Conservation (phyloP, 352 stramenopile genomes). For the Pythium grandisporangium region DNA sequence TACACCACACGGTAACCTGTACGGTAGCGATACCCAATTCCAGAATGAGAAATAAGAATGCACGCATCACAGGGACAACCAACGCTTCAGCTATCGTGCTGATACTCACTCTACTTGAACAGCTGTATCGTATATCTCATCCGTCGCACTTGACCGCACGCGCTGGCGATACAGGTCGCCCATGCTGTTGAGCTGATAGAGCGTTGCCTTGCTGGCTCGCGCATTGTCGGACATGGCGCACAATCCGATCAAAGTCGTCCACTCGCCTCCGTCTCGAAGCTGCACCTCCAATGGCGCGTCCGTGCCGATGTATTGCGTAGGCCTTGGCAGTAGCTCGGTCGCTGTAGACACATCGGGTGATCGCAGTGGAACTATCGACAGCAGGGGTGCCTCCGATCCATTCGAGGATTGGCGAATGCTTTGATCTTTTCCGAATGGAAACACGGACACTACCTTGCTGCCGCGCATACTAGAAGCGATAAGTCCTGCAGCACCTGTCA, state of each 20-base stretch:
- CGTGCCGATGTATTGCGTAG: conserved; percentile 41
- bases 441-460: conserved; percentile 9
- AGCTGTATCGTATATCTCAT: conserved; percentile 26
- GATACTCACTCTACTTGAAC: conserved; percentile 60
- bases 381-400: conserved; percentile 5
- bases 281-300: conserved; percentile 53
- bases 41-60: too few relatives aligned
- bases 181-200: conserved; percentile 59
- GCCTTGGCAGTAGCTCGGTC: conserved; percentile 23
- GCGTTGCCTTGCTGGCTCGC: conserved; percentile 8
- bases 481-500: conserved; percentile 7
- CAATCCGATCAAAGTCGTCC: conserved; percentile 39
- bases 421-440: too few relatives aligned
- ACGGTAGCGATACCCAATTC: too few relatives aligned
- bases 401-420: not conserved
- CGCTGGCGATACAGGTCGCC: conserved; percentile 57
- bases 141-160: conserved; percentile 21
- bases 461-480: conserved; percentile 7
- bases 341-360: too few relatives aligned
- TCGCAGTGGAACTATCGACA: conserved; percentile 29
- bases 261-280: conserved; percentile 49
- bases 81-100: too few relatives aligned
- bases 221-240: conserved; percentile 17
- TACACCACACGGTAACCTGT: conserved; percentile 44
- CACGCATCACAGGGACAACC: too few relatives aligned